These are phyloP conservation scores for Dictyostelium discoideum DNA, from an alignment of 78 protist species.

Conservation along the genomic window DNA sequence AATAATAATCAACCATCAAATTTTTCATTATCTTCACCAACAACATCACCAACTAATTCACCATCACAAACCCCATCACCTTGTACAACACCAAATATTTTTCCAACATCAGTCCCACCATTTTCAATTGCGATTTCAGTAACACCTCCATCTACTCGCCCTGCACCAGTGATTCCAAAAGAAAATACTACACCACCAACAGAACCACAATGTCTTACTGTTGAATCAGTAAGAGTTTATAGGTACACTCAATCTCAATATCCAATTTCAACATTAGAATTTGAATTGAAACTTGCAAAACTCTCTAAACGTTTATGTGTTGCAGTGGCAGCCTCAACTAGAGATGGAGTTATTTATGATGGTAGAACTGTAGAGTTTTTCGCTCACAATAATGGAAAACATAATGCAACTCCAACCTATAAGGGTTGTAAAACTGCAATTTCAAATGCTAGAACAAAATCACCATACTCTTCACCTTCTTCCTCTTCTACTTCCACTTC, in stretches of 20 bases:
- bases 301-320: conserved; percentile 48
- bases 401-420: conserved; percentile 26
- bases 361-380: conserved; percentile 51
- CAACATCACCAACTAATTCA: conserved; percentile 49
- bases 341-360: conserved; percentile 50
- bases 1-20: background rate
- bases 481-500: background rate
- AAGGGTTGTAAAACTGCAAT: background rate
- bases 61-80: conserved; percentile 67
- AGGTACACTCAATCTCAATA: conserved; percentile 30
- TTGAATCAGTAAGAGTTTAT: conserved; percentile 73
- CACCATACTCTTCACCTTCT: background rate
- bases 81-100: background rate
- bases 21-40: conserved; percentile 75
- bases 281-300: conserved; percentile 62
- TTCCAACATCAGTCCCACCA: background rate
- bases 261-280: conserved; percentile 62
- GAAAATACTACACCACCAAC: conserved; percentile 14
- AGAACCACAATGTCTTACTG: conserved; percentile 66
- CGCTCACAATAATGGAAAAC: conserved; percentile 76
- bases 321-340: conserved; percentile 27
- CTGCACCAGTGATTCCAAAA: conserved; percentile 40
- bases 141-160: conserved; percentile 42
- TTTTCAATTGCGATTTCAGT: conserved; percentile 58
- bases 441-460: background rate